Conservation (phyloP, 2,329 filamentous ascomycete genomes). For the Fusarium concolor region DNA sequence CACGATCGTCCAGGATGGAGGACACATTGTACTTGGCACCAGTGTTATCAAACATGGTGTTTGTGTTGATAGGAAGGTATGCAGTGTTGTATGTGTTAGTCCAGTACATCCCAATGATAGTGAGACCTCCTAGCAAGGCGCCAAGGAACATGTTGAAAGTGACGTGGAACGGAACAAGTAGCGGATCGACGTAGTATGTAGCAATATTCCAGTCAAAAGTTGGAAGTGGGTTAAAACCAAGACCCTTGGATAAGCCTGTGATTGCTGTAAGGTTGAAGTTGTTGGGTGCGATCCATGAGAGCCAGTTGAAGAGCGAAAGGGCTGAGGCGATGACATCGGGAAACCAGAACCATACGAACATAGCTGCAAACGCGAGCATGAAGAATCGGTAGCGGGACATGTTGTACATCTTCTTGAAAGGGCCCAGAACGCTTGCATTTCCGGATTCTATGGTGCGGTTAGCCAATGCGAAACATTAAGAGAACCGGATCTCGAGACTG, state of each 20-base stretch:
- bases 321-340: conserved; percentile 36
- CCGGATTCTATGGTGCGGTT: not conserved
- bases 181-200: conserved; percentile 36
- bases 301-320: conserved; percentile 61
- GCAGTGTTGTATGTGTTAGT: conserved; percentile 57
- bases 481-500: not conserved
- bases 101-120: conserved; percentile 59
- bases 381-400: conserved; percentile 42
- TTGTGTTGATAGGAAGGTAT: conserved; percentile 62
- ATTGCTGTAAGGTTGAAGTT: conserved; percentile 57
- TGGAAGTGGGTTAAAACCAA: conserved; percentile 62
- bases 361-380: conserved; percentile 27
- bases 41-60: conserved; percentile 58
- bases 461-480: rapidly evolving
- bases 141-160: conserved; percentile 52
- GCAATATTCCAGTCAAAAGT: conserved; percentile 62
- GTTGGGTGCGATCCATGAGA: conserved; percentile 65
- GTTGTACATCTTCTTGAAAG: conserved; percentile 34
- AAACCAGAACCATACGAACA: conserved; percentile 45
- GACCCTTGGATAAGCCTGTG: conserved; percentile 55
- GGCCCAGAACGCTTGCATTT: conserved; percentile 25
- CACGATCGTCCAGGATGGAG: conserved; percentile 56
- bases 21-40: conserved; percentile 55
- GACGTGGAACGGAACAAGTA: conserved; percentile 55
- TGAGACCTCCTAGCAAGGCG: conserved; percentile 50